Percentiles rank a stretch among this genome's conserved stretches.
phyloP scores from a whole-genome alignment of 495 filamentous ascomycete genomes.

The Aspergillus coremiiformis region DNA sequence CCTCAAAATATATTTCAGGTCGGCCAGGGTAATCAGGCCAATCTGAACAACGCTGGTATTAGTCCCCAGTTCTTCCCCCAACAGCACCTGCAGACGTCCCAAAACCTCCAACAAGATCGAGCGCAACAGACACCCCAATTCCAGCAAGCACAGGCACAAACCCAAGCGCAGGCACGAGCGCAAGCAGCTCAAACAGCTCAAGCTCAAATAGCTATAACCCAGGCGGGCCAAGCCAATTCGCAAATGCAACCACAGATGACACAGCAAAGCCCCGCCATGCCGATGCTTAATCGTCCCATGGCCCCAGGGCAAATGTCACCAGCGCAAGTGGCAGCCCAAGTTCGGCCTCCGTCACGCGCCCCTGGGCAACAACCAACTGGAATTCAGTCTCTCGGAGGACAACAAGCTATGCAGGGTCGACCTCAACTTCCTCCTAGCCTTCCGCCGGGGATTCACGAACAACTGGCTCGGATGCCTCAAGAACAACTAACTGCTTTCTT shows the following conservation, averaged over 20 bases:
- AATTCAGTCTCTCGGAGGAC: constrained; percentile 18
- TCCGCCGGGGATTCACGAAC: constrained; percentile 30
- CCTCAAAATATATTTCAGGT: constrained; percentile 33
- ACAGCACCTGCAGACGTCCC: constrained; percentile 34
- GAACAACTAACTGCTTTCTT: constrained; percentile 33
- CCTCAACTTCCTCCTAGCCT: constrained; percentile 30
- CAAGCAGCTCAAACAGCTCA: constrained; percentile 45
- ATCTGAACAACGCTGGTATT: constrained; percentile 30
- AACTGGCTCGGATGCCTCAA: constrained; percentile 26
- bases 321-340: constrained; percentile 30
- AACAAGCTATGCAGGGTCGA: constrained; percentile 29
- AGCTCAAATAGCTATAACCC: constrained; percentile 42
- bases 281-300: constrained; percentile 54
- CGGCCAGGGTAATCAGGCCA: constrained; percentile 32
- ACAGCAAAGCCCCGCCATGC: constrained; percentile 50
- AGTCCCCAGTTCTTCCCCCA: constrained; percentile 37
- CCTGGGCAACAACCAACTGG: constrained; percentile 27
- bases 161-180: constrained; percentile 35
- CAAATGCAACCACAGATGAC: constrained; percentile 35
- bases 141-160: constrained; percentile 34
- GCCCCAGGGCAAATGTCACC: constrained; percentile 41
- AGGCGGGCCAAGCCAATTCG: constrained; percentile 27
- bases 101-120: constrained; percentile 35
- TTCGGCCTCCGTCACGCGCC: constrained; percentile 32
- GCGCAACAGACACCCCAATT: constrained; percentile 30